Conservation (phyloP, 2,329 filamentous ascomycete species). For the Coniochaeta hoffmannii region DNA sequence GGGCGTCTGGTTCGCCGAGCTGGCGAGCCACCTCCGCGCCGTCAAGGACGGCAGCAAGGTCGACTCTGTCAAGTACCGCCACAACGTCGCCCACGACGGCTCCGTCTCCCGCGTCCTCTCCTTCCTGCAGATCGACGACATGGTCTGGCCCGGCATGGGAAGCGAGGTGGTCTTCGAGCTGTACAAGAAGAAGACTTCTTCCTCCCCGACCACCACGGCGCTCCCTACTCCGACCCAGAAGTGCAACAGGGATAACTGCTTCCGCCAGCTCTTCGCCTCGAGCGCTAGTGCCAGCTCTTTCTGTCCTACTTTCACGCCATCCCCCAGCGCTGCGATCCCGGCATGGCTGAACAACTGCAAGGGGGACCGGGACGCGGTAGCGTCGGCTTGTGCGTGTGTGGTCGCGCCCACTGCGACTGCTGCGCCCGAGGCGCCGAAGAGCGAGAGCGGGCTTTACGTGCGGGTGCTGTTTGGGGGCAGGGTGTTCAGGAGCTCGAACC, state of each 20-base stretch:
- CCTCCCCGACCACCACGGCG: constrained; percentile 2
- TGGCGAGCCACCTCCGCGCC: constrained; percentile 57
- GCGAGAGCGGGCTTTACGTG: constrained; percentile 38
- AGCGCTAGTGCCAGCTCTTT: constrained; percentile 14
- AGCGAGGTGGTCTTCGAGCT: constrained; percentile 72
- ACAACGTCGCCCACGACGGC: constrained; percentile 79
- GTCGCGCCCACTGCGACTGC: constrained; percentile 10
- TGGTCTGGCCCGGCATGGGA: constrained; percentile 85
- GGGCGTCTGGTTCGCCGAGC: constrained; percentile 68
- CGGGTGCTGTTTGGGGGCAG: constrained; percentile 66
- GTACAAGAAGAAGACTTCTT: constrained; percentile 35
- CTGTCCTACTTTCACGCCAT: constrained; percentile 18
- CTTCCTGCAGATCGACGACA: constrained; percentile 63
- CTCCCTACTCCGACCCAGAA: constrained; percentile 11
- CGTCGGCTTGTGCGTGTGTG: constrained; percentile 21
- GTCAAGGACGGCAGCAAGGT: constrained; percentile 31
- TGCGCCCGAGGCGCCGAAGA: background rate
- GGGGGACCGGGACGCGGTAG: constrained; percentile 13
- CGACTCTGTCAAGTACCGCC: constrained; percentile 46
- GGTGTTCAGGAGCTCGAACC: constrained; percentile 60
- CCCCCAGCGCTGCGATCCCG: constrained; percentile 10
- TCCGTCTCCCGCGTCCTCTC: constrained; percentile 59
- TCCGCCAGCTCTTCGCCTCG: constrained; percentile 20
- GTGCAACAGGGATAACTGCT: constrained; percentile 22
- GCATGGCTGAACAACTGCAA: constrained; percentile 19